phyloP scores from a whole-genome alignment of 129 eudicot genomes.

The Gnaphalium uliginosum region DNA sequence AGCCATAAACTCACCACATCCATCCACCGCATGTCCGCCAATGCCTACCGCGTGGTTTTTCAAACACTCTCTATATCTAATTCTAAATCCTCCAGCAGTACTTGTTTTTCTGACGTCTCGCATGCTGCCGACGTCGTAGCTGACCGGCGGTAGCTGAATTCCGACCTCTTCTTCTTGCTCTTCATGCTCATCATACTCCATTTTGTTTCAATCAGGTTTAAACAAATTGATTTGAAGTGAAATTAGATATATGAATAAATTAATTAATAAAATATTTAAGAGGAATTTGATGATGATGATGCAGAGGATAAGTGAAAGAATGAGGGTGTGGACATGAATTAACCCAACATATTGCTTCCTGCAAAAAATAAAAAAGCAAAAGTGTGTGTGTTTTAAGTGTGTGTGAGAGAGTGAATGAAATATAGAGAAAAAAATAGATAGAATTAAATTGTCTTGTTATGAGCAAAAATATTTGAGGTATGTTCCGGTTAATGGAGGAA shows the following conservation, averaged over 20 bases:
- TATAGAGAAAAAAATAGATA: constrained; percentile 7
- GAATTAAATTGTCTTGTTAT: constrained; percentile 33
- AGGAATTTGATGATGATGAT: constrained; percentile 27
- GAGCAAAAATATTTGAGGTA: constrained; percentile 39
- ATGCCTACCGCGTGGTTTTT: constrained; percentile 70
- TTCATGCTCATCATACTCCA: constrained; percentile 73
- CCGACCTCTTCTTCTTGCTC: constrained; percentile 60
- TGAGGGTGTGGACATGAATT: constrained; percentile 75
- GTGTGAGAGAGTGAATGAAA: constrained; percentile 10
- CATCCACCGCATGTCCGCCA: constrained; percentile 66
- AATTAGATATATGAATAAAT: neutral
- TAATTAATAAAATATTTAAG: neutral
- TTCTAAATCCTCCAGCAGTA: constrained; percentile 28
- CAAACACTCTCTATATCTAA: constrained; percentile 57
- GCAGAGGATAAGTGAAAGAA: constrained; percentile 57
- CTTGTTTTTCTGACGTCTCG: constrained; percentile 17
- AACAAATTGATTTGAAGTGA: neutral
- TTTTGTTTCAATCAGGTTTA: constrained; percentile 10
- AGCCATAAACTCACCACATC: constrained; percentile 77
- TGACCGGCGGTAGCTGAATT: constrained; percentile 36
- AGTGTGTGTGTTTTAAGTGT: constrained; percentile 11
- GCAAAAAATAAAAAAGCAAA: constrained; percentile 31
- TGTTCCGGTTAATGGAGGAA: constrained; percentile 43
- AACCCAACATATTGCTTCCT: constrained; percentile 48
- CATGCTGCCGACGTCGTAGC: constrained; percentile 18